Conservation (phyloP, 371 early-diverging fungal genomes). For the Apophysomyces trapeziformis region DNA sequence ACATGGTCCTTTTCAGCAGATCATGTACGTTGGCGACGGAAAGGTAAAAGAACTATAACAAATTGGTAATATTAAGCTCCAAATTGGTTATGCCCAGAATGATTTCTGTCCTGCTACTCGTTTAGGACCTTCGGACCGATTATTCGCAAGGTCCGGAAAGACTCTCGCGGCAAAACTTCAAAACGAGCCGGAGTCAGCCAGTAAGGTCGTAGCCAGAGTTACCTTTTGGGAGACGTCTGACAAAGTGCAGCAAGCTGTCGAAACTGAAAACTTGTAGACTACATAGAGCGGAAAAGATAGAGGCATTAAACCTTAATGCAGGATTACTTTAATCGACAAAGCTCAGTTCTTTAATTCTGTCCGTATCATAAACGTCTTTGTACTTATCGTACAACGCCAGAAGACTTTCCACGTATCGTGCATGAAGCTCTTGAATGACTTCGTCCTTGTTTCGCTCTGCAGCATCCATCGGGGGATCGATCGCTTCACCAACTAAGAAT, state of each 20-base stretch:
- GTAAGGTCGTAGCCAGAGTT: constrained; percentile 18
- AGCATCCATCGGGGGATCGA: constrained; percentile 46
- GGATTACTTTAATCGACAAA: constrained; percentile 46
- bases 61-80: background rate
- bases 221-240: constrained; percentile 28
- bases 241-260: constrained; percentile 11
- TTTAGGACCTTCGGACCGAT: constrained; percentile 30
- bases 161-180: constrained; percentile 18
- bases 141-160: constrained; percentile 28
- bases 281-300: background rate
- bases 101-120: constrained; percentile 51
- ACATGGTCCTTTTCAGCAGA: constrained; percentile 36
- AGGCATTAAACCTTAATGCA: background rate
- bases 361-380: constrained; percentile 68
- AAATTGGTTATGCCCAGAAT: constrained; percentile 21
- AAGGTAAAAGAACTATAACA: constrained; percentile 23
- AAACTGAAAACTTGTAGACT: constrained; percentile 10
- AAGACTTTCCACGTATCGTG: constrained; percentile 62
- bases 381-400: constrained; percentile 63
- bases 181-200: constrained; percentile 15
- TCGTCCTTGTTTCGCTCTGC: constrained; percentile 48
- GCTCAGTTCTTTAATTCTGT: constrained; percentile 54
- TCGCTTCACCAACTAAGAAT: constrained; percentile 64
- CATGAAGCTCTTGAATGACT: constrained; percentile 59
- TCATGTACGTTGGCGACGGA: constrained; percentile 53